phyloP scores from a whole-genome alignment of 2,329 filamentous ascomycete species.

The Alternaria rosae region DNA sequence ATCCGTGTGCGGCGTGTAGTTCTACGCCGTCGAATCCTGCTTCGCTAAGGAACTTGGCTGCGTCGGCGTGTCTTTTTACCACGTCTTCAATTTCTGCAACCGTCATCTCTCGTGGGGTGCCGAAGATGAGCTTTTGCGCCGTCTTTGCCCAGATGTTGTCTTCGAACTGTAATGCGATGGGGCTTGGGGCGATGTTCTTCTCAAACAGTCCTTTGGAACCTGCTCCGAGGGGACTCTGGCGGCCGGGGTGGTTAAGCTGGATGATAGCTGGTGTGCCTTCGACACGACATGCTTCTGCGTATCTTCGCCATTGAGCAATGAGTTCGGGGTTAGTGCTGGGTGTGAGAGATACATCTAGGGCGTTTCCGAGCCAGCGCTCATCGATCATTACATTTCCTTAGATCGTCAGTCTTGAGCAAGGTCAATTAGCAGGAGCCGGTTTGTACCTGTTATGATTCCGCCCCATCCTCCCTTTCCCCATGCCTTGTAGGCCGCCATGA shows the following conservation, averaged over 20 bases:
- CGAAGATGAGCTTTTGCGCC: constrained; percentile 44
- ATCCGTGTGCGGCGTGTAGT: constrained; percentile 62
- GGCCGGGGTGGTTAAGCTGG: constrained; percentile 68
- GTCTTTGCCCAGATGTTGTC: constrained; percentile 52
- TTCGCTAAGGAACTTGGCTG: constrained; percentile 60
- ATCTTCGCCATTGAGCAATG: constrained; percentile 54
- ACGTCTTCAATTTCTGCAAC: constrained; percentile 62
- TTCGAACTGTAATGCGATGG: constrained; percentile 49
- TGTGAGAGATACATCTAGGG: constrained; percentile 53
- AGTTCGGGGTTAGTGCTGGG: constrained; percentile 53
- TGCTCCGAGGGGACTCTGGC: constrained; percentile 57
- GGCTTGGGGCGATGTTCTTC: constrained; percentile 48
- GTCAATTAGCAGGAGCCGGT: not conserved
- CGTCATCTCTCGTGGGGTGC: constrained; percentile 61
- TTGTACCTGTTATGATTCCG: constrained; percentile 59
- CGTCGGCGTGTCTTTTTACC: constrained; percentile 65
- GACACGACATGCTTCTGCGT: constrained; percentile 57
- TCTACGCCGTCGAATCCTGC: constrained; percentile 63
- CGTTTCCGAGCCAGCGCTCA: not conserved
- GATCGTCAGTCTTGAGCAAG: not conserved
- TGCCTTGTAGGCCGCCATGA: constrained; percentile 56
- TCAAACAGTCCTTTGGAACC: constrained; percentile 52
- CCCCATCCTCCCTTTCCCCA: constrained; percentile 59
- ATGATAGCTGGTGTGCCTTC: constrained; percentile 65
- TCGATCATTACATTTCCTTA: constrained; percentile 11